Evolutionary conservation across 495 filamentous ascomycete species (phyloP).

Genomic region (Xylaria castorea): DNA sequence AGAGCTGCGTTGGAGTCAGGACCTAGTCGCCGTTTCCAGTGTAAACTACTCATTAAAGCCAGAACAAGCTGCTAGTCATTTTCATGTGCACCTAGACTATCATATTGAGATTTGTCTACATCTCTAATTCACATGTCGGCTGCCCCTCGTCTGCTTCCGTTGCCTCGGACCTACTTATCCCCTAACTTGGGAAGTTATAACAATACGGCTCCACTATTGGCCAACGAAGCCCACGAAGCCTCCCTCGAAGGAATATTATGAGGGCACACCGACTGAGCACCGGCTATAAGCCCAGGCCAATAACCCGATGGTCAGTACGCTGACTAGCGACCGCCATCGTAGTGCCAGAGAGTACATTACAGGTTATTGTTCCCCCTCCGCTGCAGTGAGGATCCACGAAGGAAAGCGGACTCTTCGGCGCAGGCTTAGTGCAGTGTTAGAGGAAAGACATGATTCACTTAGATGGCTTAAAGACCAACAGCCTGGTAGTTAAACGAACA

Average conservation of each 20-base stretch:
- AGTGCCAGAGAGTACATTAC: neutral
- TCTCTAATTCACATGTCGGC: neutral
- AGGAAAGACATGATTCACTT: neutral
- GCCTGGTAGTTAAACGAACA: neutral
- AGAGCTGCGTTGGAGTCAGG: neutral
- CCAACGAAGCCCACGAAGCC: neutral
- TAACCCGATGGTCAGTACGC: neutral
- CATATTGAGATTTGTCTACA: too few relatives aligned
- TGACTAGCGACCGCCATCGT: neutral
- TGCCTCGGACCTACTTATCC: neutral
- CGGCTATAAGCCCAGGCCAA: neutral
- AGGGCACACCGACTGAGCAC: neutral
- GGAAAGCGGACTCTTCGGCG: neutral
- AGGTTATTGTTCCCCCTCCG: neutral
- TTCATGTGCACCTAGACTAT: too few relatives aligned
- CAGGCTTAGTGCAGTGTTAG: neutral
- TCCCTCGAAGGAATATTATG: neutral
- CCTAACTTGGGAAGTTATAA: neutral
- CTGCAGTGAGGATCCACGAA: neutral
- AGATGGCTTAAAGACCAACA: neutral
- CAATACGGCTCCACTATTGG: neutral
- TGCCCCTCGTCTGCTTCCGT: neutral
- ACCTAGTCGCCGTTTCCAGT: neutral
- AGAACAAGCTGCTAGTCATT: neutral
- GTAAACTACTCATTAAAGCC: neutral